A percentile compares a stretch with the other conserved stretches of the same genome.
phyloP scores from a whole-genome alignment of 768 basidiomycete genomes.

The Xerocomellus intermedius region DNA sequence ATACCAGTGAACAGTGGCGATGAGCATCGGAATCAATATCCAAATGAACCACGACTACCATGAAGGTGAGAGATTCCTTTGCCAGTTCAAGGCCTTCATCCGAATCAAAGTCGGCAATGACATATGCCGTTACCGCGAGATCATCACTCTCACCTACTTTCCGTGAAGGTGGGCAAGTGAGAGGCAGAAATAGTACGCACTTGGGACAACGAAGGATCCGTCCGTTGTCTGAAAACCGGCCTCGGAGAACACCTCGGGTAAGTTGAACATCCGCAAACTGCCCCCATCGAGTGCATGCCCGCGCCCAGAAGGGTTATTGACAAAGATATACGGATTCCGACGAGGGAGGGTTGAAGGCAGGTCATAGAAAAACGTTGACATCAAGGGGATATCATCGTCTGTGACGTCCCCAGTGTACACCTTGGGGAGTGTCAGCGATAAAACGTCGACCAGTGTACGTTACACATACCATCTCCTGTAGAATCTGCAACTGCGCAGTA shows the following conservation, averaged over 20 bases:
- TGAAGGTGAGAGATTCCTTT: constrained; percentile 61
- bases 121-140: constrained; percentile 49
- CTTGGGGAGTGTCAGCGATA: constrained; percentile 31
- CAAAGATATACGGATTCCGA: constrained; percentile 76
- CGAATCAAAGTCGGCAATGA: constrained; percentile 79
- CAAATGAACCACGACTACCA: constrained; percentile 44
- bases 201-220: constrained; percentile 60
- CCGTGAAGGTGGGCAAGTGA: constrained; percentile 3
- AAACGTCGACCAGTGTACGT: not conserved
- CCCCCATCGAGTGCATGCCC: constrained; percentile 10
- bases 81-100: constrained; percentile 54
- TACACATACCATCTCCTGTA: constrained; percentile 67
- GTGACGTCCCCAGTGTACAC: constrained; percentile 57
- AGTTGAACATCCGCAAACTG: constrained; percentile 23
- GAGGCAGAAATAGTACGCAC: constrained; percentile 38
- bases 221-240: constrained; percentile 41
- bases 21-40: not conserved
- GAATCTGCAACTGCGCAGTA: constrained; percentile 55
- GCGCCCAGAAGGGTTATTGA: constrained; percentile 38
- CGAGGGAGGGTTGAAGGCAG: constrained; percentile 67
- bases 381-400: constrained; percentile 48
- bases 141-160: constrained; percentile 14
- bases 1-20: not conserved
- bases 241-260: constrained; percentile 30
- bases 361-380: constrained; percentile 86